Base-by-base conservation (phyloP, 495 filamentous ascomycete species). In the Xylaria palmicola region DNA sequence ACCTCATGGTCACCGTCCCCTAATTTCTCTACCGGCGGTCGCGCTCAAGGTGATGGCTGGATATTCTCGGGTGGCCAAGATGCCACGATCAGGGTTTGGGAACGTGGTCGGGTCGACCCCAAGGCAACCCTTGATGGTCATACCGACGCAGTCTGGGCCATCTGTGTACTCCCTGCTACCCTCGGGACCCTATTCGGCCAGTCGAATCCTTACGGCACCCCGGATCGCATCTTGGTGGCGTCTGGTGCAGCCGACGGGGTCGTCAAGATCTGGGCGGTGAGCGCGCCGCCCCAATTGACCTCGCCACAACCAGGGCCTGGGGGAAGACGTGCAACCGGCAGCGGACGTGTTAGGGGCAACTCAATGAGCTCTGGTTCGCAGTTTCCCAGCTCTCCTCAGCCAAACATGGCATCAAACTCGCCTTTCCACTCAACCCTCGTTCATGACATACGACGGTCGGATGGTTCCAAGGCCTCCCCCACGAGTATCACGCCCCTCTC, bases 61-160 rank as follows among this genome's bases (percentile, higher is more conserved):
- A 89, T 98, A 37, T 98, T 98, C 74, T 97, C 93, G 17, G 94
- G 95, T 41, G 94, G 94, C 3, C 91, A 96, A 68, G 94, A 98
- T 72, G 86, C 92, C 3, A 95, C 92, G 9, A 85, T 98, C 19
- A 84, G 92, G 26, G 91, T 98, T 2, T 98, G 94, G 94, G 93
- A 98, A 77, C 81, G 91, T 15, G 93, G 93, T 10, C 79, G 92
- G 37, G 91, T 98, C 39, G 95, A 97, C 71, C 92, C 93, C 6
- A 97, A 98, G 72, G 93, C 92, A 4, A 98, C 93, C 1, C 77
- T 98, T 22, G 90, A 96, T 61, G 93, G 92, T 5, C 94, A 98
- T 68, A 96, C 88, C 1, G 94, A 98, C 75, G 91, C 92, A 6
- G 91, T 98, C 3, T 98, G 94, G 94, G 88, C 90, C 7, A 86